Evolutionary conservation across 208 protist genomes (phyloP).

Genomic region (Trypanosoma rangeli): DNA sequence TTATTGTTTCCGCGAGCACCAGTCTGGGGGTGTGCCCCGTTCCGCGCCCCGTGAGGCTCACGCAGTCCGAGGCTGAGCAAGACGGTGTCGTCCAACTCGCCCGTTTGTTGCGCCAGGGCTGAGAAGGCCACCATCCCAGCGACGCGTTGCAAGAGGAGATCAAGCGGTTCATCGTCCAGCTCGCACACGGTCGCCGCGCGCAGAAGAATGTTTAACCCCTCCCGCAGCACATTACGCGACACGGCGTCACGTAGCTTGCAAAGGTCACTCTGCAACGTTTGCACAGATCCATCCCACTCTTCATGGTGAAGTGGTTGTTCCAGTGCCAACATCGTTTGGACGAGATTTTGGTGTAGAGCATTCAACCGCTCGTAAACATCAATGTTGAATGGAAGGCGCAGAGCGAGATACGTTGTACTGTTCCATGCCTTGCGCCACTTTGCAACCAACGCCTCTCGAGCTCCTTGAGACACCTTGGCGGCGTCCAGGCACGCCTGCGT

Average conservation of each 20-base stretch:
- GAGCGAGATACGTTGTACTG: slow-evolving; percentile 15
- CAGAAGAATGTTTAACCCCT: slow-evolving; percentile 61
- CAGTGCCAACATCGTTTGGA: slow-evolving; percentile 30
- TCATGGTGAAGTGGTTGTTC: slow-evolving; percentile 20
- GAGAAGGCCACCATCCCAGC: slow-evolving; percentile 36
- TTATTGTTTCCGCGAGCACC: background rate
- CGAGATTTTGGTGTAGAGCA: slow-evolving; percentile 49
- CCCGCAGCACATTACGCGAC: slow-evolving; percentile 44
- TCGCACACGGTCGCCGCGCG: slow-evolving; percentile 53
- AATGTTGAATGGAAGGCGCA: slow-evolving; percentile 54
- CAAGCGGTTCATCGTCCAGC: slow-evolving; percentile 35
- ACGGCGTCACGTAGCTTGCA: slow-evolving; percentile 51
- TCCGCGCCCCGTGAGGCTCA: background rate
- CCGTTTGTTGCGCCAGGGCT: slow-evolving; percentile 17
- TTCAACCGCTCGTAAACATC: slow-evolving; percentile 61
- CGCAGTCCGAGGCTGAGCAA: slow-evolving; percentile 4
- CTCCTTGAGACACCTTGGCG: slow-evolving; percentile 2
- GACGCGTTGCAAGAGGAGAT: slow-evolving; percentile 46
- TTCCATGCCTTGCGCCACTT: slow-evolving; percentile 28
- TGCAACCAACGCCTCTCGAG: slow-evolving; percentile 5
- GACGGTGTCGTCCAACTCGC: slow-evolving; percentile 15
- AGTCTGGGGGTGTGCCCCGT: background rate
- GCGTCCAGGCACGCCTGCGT: slow-evolving; percentile 17
- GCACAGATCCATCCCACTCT: slow-evolving; percentile 58
- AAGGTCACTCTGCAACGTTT: slow-evolving; percentile 44